phyloP scores from a whole-genome alignment of 2,329 filamentous ascomycete species.

The Scleromitrula shiraiana region DNA sequence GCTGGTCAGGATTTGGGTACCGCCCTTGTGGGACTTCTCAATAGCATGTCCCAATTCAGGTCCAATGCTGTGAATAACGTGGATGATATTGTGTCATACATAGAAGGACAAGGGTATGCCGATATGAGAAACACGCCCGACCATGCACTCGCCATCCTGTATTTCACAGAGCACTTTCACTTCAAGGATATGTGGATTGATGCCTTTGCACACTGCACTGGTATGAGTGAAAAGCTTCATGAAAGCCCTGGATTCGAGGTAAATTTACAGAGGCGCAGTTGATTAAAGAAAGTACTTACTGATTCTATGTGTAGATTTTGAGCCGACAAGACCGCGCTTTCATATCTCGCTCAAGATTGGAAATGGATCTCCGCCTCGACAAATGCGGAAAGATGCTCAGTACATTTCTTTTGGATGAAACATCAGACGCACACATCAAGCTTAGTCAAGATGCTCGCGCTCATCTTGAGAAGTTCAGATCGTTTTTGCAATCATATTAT shows the following conservation, averaged over 20 bases:
- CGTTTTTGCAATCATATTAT: slow-evolving; percentile 61
- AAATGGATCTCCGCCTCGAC: slow-evolving; percentile 57
- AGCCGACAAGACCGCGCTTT: slow-evolving; percentile 52
- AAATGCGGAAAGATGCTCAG: slow-evolving; percentile 50
- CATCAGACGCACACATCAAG: slow-evolving; percentile 59
- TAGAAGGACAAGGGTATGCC: slow-evolving; percentile 62
- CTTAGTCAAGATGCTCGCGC: slow-evolving; percentile 51
- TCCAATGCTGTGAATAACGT: slow-evolving; percentile 46
- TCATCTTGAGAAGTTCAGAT: slow-evolving; percentile 66
- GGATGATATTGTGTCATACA: slow-evolving; percentile 54
- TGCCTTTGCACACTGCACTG: slow-evolving; percentile 70
- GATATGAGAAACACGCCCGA: slow-evolving; percentile 57
- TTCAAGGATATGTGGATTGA: slow-evolving; percentile 60
- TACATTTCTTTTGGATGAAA: slow-evolving; percentile 64
- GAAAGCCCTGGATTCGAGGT: slow-evolving; percentile 53
- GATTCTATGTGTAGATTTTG: slow-evolving; percentile 33
- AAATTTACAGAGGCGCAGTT: slow-evolving; percentile 26
- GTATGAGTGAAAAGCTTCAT: slow-evolving; percentile 59
- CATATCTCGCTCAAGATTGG: slow-evolving; percentile 52
- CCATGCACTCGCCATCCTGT: slow-evolving; percentile 60
- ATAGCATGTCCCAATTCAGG: slow-evolving; percentile 57
- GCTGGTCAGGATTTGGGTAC: slow-evolving; percentile 60
- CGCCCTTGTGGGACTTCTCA: slow-evolving; percentile 56
- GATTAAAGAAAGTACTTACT: neutral
- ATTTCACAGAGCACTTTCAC: slow-evolving; percentile 58